Percentiles rank a stretch among this genome's conserved stretches.
phyloP scores from a whole-genome alignment of 129 eudicot species.

The Helianthus annuus region DNA sequence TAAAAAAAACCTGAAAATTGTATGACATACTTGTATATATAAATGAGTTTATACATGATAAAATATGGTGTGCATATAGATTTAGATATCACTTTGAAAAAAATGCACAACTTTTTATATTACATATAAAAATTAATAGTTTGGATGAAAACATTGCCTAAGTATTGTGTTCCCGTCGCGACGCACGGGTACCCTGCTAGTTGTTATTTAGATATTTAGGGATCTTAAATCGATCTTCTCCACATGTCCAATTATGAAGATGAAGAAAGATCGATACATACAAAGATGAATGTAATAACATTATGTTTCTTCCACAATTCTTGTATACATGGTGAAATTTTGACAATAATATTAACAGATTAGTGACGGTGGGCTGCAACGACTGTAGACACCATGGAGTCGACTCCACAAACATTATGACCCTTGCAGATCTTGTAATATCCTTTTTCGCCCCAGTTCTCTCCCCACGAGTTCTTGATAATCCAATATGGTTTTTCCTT shows the following conservation, averaged over 20 bases:
- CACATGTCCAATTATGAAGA: not conserved
- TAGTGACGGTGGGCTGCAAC: slow-evolving; percentile 31
- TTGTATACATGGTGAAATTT: slow-evolving; percentile 17
- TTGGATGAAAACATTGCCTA: too few relatives aligned
- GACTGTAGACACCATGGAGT: slow-evolving; percentile 77
- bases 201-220: too few relatives aligned
- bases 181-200: too few relatives aligned
- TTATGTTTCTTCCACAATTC: not conserved
- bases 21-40: too few relatives aligned
- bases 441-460: slow-evolving; percentile 68
- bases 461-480: slow-evolving; percentile 87
- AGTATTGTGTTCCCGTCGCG: too few relatives aligned
- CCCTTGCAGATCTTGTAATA: slow-evolving; percentile 75
- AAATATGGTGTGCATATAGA: too few relatives aligned
- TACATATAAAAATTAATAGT: too few relatives aligned
- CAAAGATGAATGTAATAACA: not conserved
- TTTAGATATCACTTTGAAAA: too few relatives aligned
- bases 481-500: slow-evolving; percentile 39
- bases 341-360: not conserved
- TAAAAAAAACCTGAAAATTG: too few relatives aligned
- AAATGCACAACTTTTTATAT: too few relatives aligned
- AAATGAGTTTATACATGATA: too few relatives aligned
- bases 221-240: slow-evolving; percentile 28
- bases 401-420: slow-evolving; percentile 68
- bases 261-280: not conserved